Evolutionary conservation across 2,329 filamentous ascomycete genomes (phyloP).

Genomic region (Colletotrichum sp.): DNA sequence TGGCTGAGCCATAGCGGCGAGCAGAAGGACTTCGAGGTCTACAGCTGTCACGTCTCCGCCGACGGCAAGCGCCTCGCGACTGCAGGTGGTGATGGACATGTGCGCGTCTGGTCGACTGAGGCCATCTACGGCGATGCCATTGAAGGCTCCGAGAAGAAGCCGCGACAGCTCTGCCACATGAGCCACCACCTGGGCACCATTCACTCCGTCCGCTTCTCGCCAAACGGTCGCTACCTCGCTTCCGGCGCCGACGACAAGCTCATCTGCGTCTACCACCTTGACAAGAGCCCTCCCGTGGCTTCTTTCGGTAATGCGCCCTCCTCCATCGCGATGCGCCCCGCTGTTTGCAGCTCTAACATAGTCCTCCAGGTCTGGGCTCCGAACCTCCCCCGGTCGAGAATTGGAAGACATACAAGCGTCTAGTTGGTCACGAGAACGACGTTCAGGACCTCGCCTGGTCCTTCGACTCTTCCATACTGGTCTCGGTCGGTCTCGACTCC

Average conservation of each 20-base stretch:
- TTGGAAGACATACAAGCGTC: slow-evolving; percentile 92
- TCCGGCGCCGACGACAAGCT: slow-evolving; percentile 99
- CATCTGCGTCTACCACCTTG: slow-evolving; percentile 94
- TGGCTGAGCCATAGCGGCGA: slow-evolving; percentile 98
- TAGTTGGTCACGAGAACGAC: slow-evolving; percentile 98
- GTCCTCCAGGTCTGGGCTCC: slow-evolving; percentile 25
- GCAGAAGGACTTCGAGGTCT: slow-evolving; percentile 98
- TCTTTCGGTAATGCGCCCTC: slow-evolving; percentile 71
- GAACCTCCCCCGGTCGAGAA: slow-evolving; percentile 95
- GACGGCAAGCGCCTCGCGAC: slow-evolving; percentile 92
- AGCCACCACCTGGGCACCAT: slow-evolving; percentile 98
- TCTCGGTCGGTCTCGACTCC: slow-evolving; percentile 95
- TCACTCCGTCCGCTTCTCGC: slow-evolving; percentile 95
- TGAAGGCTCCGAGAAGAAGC: slow-evolving; percentile 50
- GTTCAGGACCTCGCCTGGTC: slow-evolving; percentile 99
- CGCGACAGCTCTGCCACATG: slow-evolving; percentile 95
- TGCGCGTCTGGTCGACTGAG: slow-evolving; percentile 97
- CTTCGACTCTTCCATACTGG: slow-evolving; percentile 90
- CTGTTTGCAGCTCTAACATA: background rate
- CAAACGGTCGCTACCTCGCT: slow-evolving; percentile 92
- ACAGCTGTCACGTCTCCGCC: slow-evolving; percentile 96
- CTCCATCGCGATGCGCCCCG: slow-evolving; percentile 2
- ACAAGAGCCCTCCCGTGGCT: slow-evolving; percentile 79
- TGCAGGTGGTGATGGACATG: slow-evolving; percentile 95
- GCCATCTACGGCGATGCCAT: slow-evolving; percentile 74